These are phyloP conservation scores for Candolleomyces eurysporus DNA, from an alignment of 768 basidiomycete species.

Conservation along the genomic window DNA sequence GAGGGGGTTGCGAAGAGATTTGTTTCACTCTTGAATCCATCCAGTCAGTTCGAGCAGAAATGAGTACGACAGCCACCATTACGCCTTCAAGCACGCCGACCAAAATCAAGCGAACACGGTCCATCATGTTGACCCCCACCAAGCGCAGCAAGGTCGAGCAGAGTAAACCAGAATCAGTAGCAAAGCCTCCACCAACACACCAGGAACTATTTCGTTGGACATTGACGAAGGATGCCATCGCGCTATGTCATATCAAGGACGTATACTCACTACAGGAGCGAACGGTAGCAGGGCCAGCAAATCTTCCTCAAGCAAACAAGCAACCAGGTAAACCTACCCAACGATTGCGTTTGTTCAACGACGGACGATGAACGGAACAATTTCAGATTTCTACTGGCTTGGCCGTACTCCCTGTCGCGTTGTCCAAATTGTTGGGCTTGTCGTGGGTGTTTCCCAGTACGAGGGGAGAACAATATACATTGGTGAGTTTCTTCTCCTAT, in stretches of 20 bases:
- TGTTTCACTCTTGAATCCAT: too few species aligned
- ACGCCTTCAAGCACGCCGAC: not conserved
- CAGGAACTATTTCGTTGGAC: not conserved
- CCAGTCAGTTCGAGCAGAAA: too few species aligned
- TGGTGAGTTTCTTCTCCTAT: constrained; percentile 32
- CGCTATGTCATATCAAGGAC: not conserved
- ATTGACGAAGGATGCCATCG: not conserved
- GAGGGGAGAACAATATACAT: constrained; percentile 62
- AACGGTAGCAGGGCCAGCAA: not conserved
- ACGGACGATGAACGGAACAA: constrained; percentile 14
- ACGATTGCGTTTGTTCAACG: too few species aligned
- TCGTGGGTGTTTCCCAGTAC: constrained; percentile 60
- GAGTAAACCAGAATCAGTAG: not conserved
- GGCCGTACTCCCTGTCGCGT: constrained; percentile 69
- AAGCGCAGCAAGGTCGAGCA: not conserved
- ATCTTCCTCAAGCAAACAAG: not conserved
- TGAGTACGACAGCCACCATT: too few species aligned
- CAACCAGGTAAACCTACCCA: too few species aligned
- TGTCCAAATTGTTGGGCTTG: constrained; percentile 57
- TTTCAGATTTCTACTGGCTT: constrained; percentile 60
- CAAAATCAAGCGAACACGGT: not conserved
- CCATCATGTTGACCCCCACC: not conserved
- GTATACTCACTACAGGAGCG: not conserved
- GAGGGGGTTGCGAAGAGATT: too few species aligned
- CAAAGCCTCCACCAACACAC: not conserved